Evolutionary conservation across 2,329 filamentous ascomycete species (phyloP).

Genomic region (Drechslerella dactyloides): DNA sequence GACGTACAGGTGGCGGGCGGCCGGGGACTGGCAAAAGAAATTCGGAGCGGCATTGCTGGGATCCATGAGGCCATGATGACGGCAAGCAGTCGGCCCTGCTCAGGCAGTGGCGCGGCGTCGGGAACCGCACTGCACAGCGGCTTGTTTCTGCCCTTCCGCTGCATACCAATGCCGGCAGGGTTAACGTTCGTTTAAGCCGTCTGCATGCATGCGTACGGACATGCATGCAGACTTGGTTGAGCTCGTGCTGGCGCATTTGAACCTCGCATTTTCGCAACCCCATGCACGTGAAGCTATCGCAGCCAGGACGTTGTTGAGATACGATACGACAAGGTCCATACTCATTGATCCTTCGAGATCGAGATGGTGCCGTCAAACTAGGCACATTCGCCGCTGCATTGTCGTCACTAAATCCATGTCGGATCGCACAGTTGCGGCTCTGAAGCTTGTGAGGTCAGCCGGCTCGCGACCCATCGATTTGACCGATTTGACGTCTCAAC

Average conservation of each 20-base stretch:
- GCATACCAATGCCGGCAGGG: background rate
- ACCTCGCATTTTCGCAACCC: slow-evolving; percentile 2
- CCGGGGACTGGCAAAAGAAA: slow-evolving; percentile 34
- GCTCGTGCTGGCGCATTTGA: background rate
- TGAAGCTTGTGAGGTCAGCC: slow-evolving; percentile 19
- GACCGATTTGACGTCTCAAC: background rate
- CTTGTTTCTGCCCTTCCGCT: slow-evolving; percentile 13
- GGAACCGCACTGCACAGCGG: background rate
- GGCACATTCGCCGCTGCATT: slow-evolving; percentile 31
- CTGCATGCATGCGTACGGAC: background rate
- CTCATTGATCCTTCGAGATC: background rate
- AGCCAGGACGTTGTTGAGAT: background rate
- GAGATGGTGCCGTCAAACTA: slow-evolving; percentile 4
- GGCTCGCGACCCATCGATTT: background rate
- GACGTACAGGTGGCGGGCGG: slow-evolving; percentile 46
- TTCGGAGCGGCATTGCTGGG: slow-evolving; percentile 42
- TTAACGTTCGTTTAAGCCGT: background rate
- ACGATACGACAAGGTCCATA: background rate
- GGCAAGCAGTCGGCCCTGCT: slow-evolving; percentile 12
- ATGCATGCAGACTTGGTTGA: background rate
- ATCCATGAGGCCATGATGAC: slow-evolving; percentile 49
- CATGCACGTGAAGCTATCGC: too few species aligned
- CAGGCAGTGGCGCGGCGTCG: background rate
- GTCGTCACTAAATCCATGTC: slow-evolving; percentile 35
- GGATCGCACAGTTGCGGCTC: slow-evolving; percentile 12